phyloP scores from a whole-genome alignment of 768 basidiomycete species.

The Arthromyces matolae region DNA sequence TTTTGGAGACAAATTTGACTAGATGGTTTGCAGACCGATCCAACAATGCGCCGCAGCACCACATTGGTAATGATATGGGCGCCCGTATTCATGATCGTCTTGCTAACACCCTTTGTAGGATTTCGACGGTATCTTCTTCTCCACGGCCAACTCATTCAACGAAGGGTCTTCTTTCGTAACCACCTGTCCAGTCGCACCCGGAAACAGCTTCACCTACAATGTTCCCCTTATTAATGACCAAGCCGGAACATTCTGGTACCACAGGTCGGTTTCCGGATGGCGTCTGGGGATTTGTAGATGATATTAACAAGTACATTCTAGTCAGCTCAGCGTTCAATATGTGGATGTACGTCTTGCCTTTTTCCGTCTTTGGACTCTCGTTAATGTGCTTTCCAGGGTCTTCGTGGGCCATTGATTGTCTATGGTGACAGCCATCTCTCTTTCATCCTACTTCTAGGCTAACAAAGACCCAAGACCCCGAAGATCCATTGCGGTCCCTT shows the following conservation, averaged over 20 bases:
- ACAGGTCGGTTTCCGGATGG: constrained; percentile 7
- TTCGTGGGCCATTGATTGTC: constrained; percentile 23
- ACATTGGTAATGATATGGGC: no score
- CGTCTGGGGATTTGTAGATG: neutral
- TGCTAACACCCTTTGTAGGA: no score
- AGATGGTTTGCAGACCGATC: no score
- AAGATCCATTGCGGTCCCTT: constrained; percentile 9
- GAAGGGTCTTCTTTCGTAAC: no score
- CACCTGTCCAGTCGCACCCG: neutral
- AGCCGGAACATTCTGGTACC: constrained; percentile 27
- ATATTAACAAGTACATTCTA: neutral
- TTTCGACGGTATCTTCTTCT: no score
- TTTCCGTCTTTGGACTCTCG: neutral
- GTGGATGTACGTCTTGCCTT: constrained; percentile 11
- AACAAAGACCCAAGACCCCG: neutral
- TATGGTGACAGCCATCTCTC: no score
- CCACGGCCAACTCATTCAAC: no score
- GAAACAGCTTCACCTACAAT: no score
- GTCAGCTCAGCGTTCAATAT: constrained; percentile 16
- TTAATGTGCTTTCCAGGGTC: constrained; percentile 12
- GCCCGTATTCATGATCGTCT: no score
- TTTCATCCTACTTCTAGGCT: no score
- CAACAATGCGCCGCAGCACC: no score
- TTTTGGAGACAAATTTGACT: no score
- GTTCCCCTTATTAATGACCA: neutral